These are phyloP conservation scores for Cyphellophora europaea DNA, from an alignment of 2,329 filamentous ascomycete species.

Conservation along the genomic window DNA sequence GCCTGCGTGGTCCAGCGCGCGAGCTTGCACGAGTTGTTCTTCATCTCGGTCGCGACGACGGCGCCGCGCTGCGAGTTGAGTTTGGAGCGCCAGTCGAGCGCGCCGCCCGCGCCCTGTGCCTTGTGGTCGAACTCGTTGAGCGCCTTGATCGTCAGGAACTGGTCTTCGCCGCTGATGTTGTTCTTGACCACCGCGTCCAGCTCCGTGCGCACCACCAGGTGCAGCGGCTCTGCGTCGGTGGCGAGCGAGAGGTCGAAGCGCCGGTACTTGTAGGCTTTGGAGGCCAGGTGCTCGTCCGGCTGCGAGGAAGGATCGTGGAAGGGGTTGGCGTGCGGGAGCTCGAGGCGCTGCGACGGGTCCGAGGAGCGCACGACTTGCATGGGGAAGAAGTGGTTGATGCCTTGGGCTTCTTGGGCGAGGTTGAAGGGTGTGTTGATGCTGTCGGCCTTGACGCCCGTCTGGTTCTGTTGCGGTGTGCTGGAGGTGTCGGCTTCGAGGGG, in stretches of 20 bases:
- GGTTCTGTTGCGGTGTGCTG: conserved; percentile 21
- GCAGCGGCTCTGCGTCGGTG: conserved; percentile 80
- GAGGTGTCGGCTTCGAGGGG: conserved; percentile 78
- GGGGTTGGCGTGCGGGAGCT: conserved; percentile 83
- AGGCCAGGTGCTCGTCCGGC: conserved; percentile 77
- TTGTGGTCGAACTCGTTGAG: conserved; percentile 99
- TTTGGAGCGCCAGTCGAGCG: conserved; percentile 95
- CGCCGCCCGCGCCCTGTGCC: conserved; percentile 87
- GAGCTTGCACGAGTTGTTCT: conserved; percentile 99
- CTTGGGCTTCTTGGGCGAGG: conserved; percentile 91
- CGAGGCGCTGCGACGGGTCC: conserved; percentile 65
- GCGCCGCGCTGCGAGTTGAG: conserved; percentile 90
- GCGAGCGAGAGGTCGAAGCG: conserved; percentile 92
- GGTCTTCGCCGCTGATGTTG: conserved; percentile 81
- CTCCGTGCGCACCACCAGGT: conserved; percentile 89
- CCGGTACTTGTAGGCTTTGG: conserved; percentile 97
- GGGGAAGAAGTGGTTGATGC: conserved; percentile 99
- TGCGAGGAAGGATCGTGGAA: conserved; percentile 95
- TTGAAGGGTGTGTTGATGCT: conserved; percentile 87
- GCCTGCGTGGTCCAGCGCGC: conserved; percentile 95
- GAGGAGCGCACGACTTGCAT: conserved; percentile 90
- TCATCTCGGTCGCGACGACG: conserved; percentile 98
- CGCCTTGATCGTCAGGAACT: conserved; percentile 85
- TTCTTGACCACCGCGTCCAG: conserved; percentile 95
- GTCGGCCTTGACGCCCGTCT: conserved; percentile 66